Conservation (phyloP, 495 filamentous ascomycete species). For the Neurospora cerealis region DNA sequence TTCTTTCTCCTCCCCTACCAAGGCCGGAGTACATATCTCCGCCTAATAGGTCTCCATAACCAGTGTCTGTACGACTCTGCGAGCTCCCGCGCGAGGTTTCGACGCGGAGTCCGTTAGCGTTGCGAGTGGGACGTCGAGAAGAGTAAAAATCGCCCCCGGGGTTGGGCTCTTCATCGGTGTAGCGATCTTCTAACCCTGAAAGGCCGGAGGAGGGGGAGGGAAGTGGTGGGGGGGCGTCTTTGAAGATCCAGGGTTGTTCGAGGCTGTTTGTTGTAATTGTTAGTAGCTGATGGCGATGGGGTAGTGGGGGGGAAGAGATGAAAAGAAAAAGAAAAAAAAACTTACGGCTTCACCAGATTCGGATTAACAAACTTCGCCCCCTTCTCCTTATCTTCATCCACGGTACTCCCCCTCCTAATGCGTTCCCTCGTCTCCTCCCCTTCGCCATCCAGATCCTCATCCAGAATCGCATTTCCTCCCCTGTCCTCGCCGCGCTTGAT, state of each 20-base stretch:
- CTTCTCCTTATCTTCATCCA: constrained; percentile 60
- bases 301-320: too few species aligned
- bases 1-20: constrained; percentile 6
- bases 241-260: constrained; percentile 44
- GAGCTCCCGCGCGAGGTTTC: neutral
- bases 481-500: constrained; percentile 51
- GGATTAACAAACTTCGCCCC: constrained; percentile 64
- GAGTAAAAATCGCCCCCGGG: neutral
- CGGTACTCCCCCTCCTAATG: constrained; percentile 33
- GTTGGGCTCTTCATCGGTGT: neutral
- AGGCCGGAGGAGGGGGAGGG: neutral
- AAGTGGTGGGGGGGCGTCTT: constrained; percentile 36
- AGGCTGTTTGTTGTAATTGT: constrained; percentile 18
- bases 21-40: neutral
- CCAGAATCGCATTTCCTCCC: constrained; percentile 24
- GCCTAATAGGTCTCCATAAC: neutral
- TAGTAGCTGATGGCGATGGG: neutral
- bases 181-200: neutral
- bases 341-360: constrained; percentile 56
- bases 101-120: neutral
- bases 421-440: constrained; percentile 20
- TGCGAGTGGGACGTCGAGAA: neutral
- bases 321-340: constrained; percentile 2
- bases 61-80: neutral
- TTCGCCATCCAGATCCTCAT: constrained; percentile 27